These are phyloP conservation scores for Nicotiana noctiflora DNA, from an alignment of 257 asterid genomes.

Conservation along the genomic window DNA sequence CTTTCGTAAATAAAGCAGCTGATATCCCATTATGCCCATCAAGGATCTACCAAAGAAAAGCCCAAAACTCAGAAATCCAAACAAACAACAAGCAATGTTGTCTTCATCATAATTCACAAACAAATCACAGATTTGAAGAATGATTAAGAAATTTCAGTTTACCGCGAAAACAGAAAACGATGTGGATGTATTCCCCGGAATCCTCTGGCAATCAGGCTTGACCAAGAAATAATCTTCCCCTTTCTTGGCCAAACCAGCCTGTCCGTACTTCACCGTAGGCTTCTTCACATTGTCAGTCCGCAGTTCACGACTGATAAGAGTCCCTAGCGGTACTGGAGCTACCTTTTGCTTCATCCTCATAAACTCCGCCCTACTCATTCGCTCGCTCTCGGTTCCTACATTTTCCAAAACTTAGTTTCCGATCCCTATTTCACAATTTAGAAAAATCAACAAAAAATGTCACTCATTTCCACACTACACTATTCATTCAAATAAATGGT, in stretches of 20 bases:
- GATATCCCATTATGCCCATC: constrained; percentile 98
- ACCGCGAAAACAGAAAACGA: constrained; percentile 84
- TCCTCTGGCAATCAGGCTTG: constrained; percentile 57
- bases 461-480: no score
- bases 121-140: not conserved
- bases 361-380: constrained; percentile 50
- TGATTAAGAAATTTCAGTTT: constrained; percentile 5
- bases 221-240: constrained; percentile 86
- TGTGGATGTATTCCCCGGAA: constrained; percentile 54
- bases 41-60: constrained; percentile 44
- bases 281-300: constrained; percentile 59
- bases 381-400: constrained; percentile 30
- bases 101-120: not conserved
- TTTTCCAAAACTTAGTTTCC: constrained; percentile 31
- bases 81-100: not conserved
- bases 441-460: not conserved
- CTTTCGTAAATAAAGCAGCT: constrained; percentile 92
- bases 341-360: constrained; percentile 62
- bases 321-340: constrained; percentile 63
- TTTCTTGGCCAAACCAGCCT: constrained; percentile 79
- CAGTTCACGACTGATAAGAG: constrained; percentile 79
- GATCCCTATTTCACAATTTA: not conserved
- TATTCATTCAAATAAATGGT: no score
- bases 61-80: constrained; percentile 9
- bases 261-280: constrained; percentile 65